Base-by-base conservation (phyloP, 2,329 filamentous ascomycete species). In the Huntiella omanensis region DNA sequence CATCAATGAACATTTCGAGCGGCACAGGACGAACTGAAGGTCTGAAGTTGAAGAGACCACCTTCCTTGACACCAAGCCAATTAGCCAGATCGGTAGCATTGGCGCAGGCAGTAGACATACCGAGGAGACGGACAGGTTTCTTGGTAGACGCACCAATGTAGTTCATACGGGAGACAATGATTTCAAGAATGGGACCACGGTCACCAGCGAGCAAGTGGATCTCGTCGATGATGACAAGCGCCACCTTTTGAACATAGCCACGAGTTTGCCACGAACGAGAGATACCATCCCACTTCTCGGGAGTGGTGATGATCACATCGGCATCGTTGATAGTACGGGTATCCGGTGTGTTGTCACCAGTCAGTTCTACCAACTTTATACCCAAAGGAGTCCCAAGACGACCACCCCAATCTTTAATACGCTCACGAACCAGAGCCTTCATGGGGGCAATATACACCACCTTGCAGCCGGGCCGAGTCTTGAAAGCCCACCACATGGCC, bases 211-310 rank as follows among this genome's bases (percentile, higher is more conserved):
- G 72, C 22, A 98, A 66, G 62, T 98, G 91, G 49, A 98, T 98
- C 64, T 98, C 91, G 56, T 98, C 91, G 53, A 98, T 98, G 51
- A 98, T 95, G 45, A 98, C 91, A 12, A 98, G 67, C 50, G 86
- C 88, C 50, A 98, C 91, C 62, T 95, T 81, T 45, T 86, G 77
- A 36, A 98, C 91, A 54, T 98, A 98, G 50, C 83, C 83, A 75
- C 91, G 81, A 4, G 88, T 96, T 61, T 96, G 87, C 91, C 92
- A 98, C 57, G 84, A 93, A 73, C 91, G 83, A 55, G 85, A 94
- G 54, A 98, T 96, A 73, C 92, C 92, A 59, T 98, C 92, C 91
- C 91, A 98, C 60, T 98, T 98, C 64, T 98, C 91, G n/a, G 91
- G 92, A 0, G 92, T 98, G 0, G 91, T 98, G 55, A 98, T 86